Conservation (phyloP, 345 rosid genomes). For the Eucalyptus erythrocorys region DNA sequence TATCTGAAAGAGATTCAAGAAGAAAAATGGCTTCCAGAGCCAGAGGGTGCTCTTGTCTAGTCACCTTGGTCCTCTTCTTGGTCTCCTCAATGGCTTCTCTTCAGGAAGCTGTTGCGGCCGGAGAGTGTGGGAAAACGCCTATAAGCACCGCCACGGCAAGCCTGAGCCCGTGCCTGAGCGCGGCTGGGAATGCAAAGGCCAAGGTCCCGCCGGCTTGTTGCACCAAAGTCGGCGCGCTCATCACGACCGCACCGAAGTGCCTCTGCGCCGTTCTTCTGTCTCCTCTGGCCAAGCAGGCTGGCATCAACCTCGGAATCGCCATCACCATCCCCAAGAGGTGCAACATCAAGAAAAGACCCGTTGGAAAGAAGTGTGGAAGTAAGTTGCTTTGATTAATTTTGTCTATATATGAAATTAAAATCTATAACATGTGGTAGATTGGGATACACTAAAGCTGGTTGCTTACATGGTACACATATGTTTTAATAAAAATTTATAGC, state of each 20-base stretch:
- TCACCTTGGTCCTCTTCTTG: constrained; percentile 8
- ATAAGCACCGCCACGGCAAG: constrained; percentile 56
- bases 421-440: background rate
- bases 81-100: constrained; percentile 3
- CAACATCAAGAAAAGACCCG: constrained; percentile 56
- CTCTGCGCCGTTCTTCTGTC: constrained; percentile 70
- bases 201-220: constrained; percentile 59
- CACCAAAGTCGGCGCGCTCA: constrained; percentile 51
- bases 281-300: constrained; percentile 67
- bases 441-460: background rate
- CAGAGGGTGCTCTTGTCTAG: background rate
- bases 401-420: background rate
- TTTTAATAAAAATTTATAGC: background rate
- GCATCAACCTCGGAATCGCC: constrained; percentile 69
- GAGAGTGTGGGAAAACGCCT: constrained; percentile 69
- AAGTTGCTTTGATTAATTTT: background rate
- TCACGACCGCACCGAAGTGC: constrained; percentile 61
- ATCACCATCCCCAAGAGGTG: constrained; percentile 74
- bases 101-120: constrained; percentile 21
- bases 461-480: background rate
- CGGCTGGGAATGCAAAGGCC: constrained; percentile 39
- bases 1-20: background rate
- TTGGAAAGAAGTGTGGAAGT: constrained; percentile 86
- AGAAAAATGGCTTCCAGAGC: constrained; percentile 6
- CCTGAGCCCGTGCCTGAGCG: constrained; percentile 62